Evolutionary conservation across 2,329 filamentous ascomycete species (phyloP), one percentile per base, ranked within the genome.

Genomic region (Trichocomaceae sp.): DNA sequence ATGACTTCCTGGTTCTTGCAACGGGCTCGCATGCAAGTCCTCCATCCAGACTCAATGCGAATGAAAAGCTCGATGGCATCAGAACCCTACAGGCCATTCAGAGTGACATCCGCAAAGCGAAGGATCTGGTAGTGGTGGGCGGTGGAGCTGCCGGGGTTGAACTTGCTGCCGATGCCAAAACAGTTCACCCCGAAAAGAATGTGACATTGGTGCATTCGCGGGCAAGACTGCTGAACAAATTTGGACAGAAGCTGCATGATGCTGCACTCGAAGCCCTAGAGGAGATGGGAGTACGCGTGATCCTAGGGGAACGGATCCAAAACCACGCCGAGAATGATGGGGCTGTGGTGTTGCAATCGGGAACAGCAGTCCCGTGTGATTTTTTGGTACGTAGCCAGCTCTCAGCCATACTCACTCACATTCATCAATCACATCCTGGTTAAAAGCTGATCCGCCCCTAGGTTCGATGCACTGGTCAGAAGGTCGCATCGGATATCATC

Each of bases 101-200:
- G 64, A 59, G 61, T 0, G 66, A 66, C 2, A 76, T 84, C 49
- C 69, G 70, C 41, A 60, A 62, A 0, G 74, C 78, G 1, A 64
- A 64, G 12, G 71, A 69, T 29, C 59, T 82, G 6, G 77, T 80
- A 1, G 73, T 82, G 0, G 73, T 81, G 0, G 83, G 83, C 1
- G 82, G 81, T n/a, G 0, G 83, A 83, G 2, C 83, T 0, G 83
- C 82, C 0, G 83, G 83, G 1, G 78, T 85, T 0, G 80, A 85
- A 66, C 67, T 85, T 33, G 82, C 81, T 0, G 76, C 80, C 0
- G 83, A 86, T 61, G 77, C 80, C 9, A 83, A 83, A 64, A 73
- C 73, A 5, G 63, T 70, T 9, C 83, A 81, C 59, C 80, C 81
- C 0, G 73, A 78, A 6, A 85, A 85, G 66, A 66, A 69, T 0